Evolutionary conservation across 140 eudicot genomes (phyloP).

Genomic region (Anethum foeniculum): DNA sequence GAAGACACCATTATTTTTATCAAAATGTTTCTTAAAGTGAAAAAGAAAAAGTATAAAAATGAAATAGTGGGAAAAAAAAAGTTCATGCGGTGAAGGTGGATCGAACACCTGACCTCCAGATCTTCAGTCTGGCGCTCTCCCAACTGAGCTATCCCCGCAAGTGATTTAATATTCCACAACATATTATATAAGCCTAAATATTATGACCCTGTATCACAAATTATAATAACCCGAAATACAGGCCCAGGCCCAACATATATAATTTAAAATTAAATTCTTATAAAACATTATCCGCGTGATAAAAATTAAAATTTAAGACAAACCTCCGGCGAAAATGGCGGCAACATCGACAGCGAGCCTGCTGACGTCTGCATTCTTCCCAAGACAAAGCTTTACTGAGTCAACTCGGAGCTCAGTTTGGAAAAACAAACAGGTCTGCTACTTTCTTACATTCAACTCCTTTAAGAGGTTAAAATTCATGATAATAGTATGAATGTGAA

Average conservation of each 20-base stretch:
- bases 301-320: background rate
- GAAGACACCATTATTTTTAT: no score
- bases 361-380: slow-evolving; percentile 25
- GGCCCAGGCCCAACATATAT: background rate
- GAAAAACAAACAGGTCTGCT: slow-evolving; percentile 30
- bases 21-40: no score
- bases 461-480: background rate
- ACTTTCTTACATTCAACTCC: background rate
- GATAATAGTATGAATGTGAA: background rate
- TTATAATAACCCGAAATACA: background rate
- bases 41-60: no score
- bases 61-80: background rate
- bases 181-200: no score
- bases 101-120: slow-evolving; percentile 73
- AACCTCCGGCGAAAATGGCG: slow-evolving; percentile 20
- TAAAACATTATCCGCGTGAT: background rate
- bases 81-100: slow-evolving; percentile 2
- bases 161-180: no score
- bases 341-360: slow-evolving; percentile 22
- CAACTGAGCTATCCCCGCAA: slow-evolving; percentile 80
- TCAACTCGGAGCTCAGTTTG: slow-evolving; percentile 37
- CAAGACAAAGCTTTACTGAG: slow-evolving; percentile 26
- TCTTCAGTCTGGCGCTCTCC: slow-evolving; percentile 84
- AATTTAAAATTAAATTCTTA: background rate
- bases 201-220: no score